A percentile compares a stretch with the other conserved stretches of the same genome.
Evolutionary conservation across 2,329 filamentous ascomycete genomes (phyloP).

Genomic region (Venturia asperata): DNA sequence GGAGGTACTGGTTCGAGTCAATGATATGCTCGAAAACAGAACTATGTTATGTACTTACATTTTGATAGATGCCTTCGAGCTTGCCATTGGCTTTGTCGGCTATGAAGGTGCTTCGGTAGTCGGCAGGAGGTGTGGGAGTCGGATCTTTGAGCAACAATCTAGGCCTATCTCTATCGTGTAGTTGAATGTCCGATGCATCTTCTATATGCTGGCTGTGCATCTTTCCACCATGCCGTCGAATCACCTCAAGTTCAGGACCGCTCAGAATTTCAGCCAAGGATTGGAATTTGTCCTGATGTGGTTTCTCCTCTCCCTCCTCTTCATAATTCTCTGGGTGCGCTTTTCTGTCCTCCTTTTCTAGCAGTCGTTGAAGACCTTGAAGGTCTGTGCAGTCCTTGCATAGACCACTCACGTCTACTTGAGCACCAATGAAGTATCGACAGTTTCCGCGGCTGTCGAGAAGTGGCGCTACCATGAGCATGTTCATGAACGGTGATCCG

Average conservation of each 20-base stretch:
- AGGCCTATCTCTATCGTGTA: conserved; percentile 32
- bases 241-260: conserved; percentile 56
- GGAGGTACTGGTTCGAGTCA: conserved; percentile 35
- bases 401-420: conserved; percentile 64
- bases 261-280: conserved; percentile 65
- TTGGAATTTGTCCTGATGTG: conserved; percentile 53
- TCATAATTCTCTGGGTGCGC: not conserved
- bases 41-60: conserved; percentile 38
- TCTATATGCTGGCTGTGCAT: conserved; percentile 52
- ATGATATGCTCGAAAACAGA: not conserved
- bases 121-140: conserved; percentile 33
- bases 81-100: conserved; percentile 32
- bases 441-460: conserved; percentile 60
- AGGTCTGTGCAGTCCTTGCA: conserved; percentile 60
- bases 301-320: conserved; percentile 26
- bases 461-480: conserved; percentile 66
- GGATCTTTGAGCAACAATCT: conserved; percentile 45
- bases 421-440: conserved; percentile 64
- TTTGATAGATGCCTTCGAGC: conserved; percentile 49
- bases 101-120: conserved; percentile 25
- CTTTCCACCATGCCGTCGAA: conserved; percentile 55
- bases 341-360: conserved; percentile 29
- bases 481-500: conserved; percentile 69
- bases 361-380: conserved; percentile 51
- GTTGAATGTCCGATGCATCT: conserved; percentile 26